phyloP scores from a whole-genome alignment of 1,139 yeast species.

The Entelexis paramagnoliae region DNA sequence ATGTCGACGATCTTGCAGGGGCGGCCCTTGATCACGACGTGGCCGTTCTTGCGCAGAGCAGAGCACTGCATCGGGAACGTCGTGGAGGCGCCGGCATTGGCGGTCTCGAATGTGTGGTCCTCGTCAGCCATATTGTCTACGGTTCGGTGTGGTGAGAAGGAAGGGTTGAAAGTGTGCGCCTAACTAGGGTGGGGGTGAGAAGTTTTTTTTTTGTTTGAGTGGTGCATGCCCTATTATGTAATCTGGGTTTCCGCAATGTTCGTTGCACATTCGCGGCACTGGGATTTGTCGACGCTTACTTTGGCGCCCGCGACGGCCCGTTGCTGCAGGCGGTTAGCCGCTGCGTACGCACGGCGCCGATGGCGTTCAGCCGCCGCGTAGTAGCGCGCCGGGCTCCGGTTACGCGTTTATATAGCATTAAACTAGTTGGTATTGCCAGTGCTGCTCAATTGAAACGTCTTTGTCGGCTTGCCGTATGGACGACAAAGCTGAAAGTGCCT shows the following conservation, averaged over 20 bases:
- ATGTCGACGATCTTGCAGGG: conserved; percentile 99
- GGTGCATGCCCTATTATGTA: conserved; percentile 12
- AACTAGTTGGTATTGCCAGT: no score
- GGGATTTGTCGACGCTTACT: background rate
- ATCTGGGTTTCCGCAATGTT: background rate
- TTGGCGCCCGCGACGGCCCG: background rate
- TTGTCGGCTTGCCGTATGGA: no score
- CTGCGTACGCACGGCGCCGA: no score
- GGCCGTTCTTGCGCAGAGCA: conserved; percentile 99
- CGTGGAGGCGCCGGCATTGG: conserved; percentile 97
- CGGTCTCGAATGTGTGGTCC: conserved; percentile 89
- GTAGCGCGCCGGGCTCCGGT: no score
- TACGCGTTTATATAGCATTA: no score
- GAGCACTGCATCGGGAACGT: conserved; percentile 99
- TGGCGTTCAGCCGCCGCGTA: no score
- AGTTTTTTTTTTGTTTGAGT: conserved; percentile 13
- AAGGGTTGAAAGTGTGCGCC: conserved; percentile 1
- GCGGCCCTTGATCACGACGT: conserved; percentile 97
- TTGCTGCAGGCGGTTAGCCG: background rate
- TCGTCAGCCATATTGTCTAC: conserved; percentile 27
- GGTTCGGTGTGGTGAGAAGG: conserved; percentile 11
- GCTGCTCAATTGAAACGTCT: no score
- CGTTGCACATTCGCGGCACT: background rate
- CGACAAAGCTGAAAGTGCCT: no score
- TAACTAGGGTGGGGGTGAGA: conserved; percentile 13